phyloP scores from a whole-genome alignment of 352 stramenopile species.

The Phytophthora cryptogea region DNA sequence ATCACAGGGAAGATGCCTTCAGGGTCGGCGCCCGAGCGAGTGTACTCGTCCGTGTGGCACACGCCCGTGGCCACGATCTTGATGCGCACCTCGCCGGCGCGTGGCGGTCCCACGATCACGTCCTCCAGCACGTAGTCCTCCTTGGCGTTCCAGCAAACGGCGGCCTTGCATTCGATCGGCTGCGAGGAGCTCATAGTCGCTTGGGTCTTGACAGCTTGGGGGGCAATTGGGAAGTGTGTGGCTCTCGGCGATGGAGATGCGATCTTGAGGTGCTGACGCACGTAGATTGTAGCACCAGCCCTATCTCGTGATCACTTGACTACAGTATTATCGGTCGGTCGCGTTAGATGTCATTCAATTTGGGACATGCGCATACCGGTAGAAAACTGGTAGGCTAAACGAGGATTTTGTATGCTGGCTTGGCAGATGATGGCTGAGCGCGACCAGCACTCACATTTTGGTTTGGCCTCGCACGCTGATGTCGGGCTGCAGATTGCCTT shows the following conservation, averaged over 20 bases:
- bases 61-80: conserved; percentile 86
- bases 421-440: not conserved
- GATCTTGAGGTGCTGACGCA: not conserved
- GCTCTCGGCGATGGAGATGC: not conserved
- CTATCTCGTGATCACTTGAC: too few species aligned
- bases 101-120: conserved; percentile 71
- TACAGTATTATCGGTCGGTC: too few species aligned
- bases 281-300: too few species aligned
- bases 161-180: conserved; percentile 90
- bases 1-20: conserved; percentile 88
- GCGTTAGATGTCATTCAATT: not conserved
- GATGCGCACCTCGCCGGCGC: conserved; percentile 78
- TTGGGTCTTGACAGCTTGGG: not conserved
- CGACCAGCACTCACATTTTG: not conserved
- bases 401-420: not conserved
- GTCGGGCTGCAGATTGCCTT: not conserved
- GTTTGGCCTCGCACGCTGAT: not conserved
- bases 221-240: conserved; percentile 27
- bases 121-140: conserved; percentile 84
- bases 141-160: conserved; percentile 88
- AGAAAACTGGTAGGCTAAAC: not conserved
- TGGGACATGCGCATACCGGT: not conserved
- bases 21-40: conserved; percentile 74
- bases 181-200: conserved; percentile 56
- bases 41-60: conserved; percentile 91